Evolutionary conservation across 2,329 filamentous ascomycete species (phyloP).

Genomic region (Fusarium torulosum): DNA sequence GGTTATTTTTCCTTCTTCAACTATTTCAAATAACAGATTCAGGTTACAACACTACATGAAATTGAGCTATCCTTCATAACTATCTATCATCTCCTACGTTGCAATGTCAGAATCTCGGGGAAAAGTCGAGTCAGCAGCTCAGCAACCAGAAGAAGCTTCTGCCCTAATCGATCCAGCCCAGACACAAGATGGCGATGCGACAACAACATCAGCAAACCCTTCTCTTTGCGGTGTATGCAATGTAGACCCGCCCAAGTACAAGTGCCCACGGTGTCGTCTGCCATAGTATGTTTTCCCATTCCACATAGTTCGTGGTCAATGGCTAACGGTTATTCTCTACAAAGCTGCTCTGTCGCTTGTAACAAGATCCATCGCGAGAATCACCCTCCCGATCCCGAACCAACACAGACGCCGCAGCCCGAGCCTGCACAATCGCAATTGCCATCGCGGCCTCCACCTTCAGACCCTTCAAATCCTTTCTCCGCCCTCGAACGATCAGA

Average conservation of each 20-base stretch:
- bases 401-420: neutral
- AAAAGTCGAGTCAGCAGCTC: conserved; percentile 6
- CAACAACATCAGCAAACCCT: conserved; percentile 22
- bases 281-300: conserved; percentile 64
- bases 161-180: conserved; percentile 3
- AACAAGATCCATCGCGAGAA: conserved; percentile 65
- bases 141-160: conserved; percentile 9
- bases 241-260: conserved; percentile 68
- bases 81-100: neutral
- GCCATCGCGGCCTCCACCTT: conserved; percentile 8
- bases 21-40: neutral
- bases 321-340: conserved; percentile 5
- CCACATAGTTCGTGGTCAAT: neutral
- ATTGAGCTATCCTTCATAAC: neutral
- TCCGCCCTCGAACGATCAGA: conserved; percentile 63
- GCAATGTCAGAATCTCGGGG: conserved; percentile 34
- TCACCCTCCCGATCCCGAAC: conserved; percentile 58
- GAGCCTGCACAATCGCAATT: conserved; percentile 40
- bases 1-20: too few species aligned
- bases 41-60: neutral
- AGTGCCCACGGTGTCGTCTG: conserved; percentile 69
- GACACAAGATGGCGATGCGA: conserved; percentile 4
- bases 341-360: conserved; percentile 71
- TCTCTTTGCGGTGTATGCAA: conserved; percentile 66
- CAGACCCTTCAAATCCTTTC: conserved; percentile 60